Evolutionary conservation across 169 alveolate species (phyloP), one percentile per base, ranked within the genome.

Genomic region (Plasmodium relictum): DNA sequence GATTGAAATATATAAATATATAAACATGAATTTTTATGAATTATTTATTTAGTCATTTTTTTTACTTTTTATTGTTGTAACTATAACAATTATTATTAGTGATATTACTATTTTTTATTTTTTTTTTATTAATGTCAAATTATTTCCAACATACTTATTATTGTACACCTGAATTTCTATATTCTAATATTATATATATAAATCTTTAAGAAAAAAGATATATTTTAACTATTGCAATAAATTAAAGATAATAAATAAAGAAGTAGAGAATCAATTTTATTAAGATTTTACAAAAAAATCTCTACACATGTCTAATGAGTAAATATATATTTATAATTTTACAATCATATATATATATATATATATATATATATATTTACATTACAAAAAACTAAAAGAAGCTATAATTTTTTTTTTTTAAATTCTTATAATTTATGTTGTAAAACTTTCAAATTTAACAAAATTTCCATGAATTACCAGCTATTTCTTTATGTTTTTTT

Each of bases 41-140:
- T 14, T 59, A 59, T 59, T 20, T 59, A 59, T 24, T 14, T 48
- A 10, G 58, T 48, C 58, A 9, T 48, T 48, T 48, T 48, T 44
- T 0, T 48, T 48, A 48, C 6, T 48, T 48, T 48, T 48, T 48
- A 14, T 9, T 48, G 58, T 14, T 48, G 5, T 48, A 10, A 10
- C 6, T 59, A 24, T 59, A 0, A 59, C 39, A 24, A 20, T 59
- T 59, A 8, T 59, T 59, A 20, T 59, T 59, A 59, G 20, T 14
- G 5, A 10, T 4, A 48, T 48, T 48, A 48, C 5, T 48, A 48
- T 48, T 39, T 39, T 63, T 68, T 68, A 37, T 68, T 42, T 68
- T 68, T 68, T 68, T 68, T 39, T 52, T 71, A 31, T 31, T 24
- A 48, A 26, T 71, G 69, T 71, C 69, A 71, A 71, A 71, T 45